Evolutionary conservation across 2,329 filamentous ascomycete genomes (phyloP).

Genomic region (Cylindrodendrum hubeiense): DNA sequence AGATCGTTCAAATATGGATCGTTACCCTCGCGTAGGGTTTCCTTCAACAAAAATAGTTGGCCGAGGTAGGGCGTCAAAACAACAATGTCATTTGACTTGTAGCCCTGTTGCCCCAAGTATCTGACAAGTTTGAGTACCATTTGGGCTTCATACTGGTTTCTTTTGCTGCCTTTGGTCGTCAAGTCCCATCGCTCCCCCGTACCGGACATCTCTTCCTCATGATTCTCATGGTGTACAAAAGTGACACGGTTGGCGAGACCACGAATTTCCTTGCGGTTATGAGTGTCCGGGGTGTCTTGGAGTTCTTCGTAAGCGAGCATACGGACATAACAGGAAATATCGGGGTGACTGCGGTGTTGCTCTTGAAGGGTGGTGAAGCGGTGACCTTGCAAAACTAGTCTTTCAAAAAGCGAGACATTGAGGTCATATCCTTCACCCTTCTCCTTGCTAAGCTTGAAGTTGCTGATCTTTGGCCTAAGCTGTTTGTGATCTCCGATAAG

Average conservation of each 20-base stretch:
- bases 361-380: constrained; percentile 66
- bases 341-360: constrained; percentile 78
- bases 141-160: constrained; percentile 72
- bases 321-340: constrained; percentile 72
- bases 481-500: constrained; percentile 82
- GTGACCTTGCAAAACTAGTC: constrained; percentile 69
- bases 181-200: constrained; percentile 65
- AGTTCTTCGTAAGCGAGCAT: constrained; percentile 73
- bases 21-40: constrained; percentile 65
- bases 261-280: constrained; percentile 58
- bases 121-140: constrained; percentile 75
- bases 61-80: constrained; percentile 80
- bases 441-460: constrained; percentile 71
- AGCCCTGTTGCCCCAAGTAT: constrained; percentile 79
- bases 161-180: constrained; percentile 63
- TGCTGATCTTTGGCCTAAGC: constrained; percentile 75
- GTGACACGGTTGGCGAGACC: constrained; percentile 72
- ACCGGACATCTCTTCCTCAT: constrained; percentile 60
- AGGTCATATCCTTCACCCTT: constrained; percentile 75
- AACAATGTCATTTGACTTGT: constrained; percentile 73
- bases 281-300: constrained; percentile 64
- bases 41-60: constrained; percentile 70
- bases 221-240: constrained; percentile 73
- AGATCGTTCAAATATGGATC: constrained; percentile 78
- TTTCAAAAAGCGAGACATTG: constrained; percentile 77